phyloP scores from a whole-genome alignment of 163 green algal genomes.

The Volvox carteri region DNA sequence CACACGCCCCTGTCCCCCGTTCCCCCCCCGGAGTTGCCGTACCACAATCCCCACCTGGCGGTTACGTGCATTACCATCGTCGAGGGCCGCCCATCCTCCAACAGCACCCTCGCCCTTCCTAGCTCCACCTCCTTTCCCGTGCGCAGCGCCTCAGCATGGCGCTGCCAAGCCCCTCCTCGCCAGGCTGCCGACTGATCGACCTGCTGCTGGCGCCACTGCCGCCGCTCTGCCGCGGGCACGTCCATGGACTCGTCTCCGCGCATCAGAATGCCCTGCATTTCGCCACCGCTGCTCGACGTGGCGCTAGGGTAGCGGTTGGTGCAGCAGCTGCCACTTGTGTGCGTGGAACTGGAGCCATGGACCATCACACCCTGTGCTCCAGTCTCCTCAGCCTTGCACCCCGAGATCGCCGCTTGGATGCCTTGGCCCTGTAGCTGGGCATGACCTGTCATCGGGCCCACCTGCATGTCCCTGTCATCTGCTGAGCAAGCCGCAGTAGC shows the following conservation, averaged over 20 bases:
- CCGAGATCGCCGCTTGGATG: too few species aligned
- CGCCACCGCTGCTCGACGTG: neutral
- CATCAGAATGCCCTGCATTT: neutral
- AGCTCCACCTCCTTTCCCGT: slow-evolving; percentile 22
- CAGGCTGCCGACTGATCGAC: neutral
- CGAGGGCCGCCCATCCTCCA: neutral
- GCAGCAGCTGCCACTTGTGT: neutral
- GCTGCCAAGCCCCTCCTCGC: neutral
- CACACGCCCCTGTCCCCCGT: too few species aligned
- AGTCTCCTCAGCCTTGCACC: too few species aligned
- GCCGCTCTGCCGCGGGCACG: neutral
- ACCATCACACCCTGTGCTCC: too few species aligned
- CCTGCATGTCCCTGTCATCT: too few species aligned
- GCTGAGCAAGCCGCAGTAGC: too few species aligned
- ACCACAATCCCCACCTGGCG: slow-evolving; percentile 37
- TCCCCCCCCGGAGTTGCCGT: too few species aligned
- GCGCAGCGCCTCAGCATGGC: neutral
- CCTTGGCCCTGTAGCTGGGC: too few species aligned
- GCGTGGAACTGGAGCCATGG: neutral
- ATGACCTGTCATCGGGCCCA: too few species aligned
- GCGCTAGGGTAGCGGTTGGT: neutral
- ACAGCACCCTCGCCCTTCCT: neutral
- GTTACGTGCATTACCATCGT: neutral
- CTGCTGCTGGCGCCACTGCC: neutral
- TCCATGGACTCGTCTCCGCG: neutral